Evolutionary conservation across 163 green algal genomes (phyloP).

Genomic region (Coccomyxa subellipsoidea): DNA sequence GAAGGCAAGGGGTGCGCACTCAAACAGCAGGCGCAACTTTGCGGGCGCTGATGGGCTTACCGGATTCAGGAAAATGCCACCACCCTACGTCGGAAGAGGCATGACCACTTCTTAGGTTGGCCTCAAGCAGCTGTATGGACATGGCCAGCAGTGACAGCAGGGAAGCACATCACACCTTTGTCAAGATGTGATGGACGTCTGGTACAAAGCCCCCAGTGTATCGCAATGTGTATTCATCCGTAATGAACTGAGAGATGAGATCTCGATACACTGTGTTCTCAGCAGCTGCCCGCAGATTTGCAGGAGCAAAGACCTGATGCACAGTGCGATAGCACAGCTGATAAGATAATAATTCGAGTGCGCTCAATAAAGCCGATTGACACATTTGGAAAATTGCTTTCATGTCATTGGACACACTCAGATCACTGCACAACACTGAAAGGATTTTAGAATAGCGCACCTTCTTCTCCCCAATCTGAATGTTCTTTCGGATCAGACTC

Average conservation of each 20-base stretch:
- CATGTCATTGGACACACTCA: conserved; percentile 13
- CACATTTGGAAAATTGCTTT: too few species aligned
- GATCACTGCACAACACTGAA: background rate
- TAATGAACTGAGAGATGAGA: conserved; percentile 70
- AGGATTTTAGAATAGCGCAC: background rate
- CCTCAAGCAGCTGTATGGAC: too few species aligned
- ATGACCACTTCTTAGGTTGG: too few species aligned
- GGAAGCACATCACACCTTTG: conserved; percentile 49
- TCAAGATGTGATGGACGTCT: conserved; percentile 86
- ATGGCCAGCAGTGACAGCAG: background rate
- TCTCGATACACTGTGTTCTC: conserved; percentile 56
- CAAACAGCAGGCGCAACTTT: conserved; percentile 86
- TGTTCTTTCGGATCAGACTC: conserved; percentile 23
- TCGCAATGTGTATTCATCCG: conserved; percentile 56
- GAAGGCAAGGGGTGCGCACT: conserved; percentile 72
- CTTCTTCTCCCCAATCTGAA: conserved; percentile 41
- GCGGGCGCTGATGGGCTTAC: conserved; percentile 51
- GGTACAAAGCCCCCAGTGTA: conserved; percentile 87
- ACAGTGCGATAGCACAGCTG: too few species aligned
- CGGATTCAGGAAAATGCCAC: conserved; percentile 86
- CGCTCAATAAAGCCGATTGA: too few species aligned
- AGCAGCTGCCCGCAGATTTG: conserved; percentile 65
- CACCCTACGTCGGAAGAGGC: conserved; percentile 45
- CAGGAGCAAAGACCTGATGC: conserved; percentile 63
- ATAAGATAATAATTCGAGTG: too few species aligned